Base-by-base conservation (phyloP, 2,329 filamentous ascomycete species). In the Talaromyces piceae region DNA sequence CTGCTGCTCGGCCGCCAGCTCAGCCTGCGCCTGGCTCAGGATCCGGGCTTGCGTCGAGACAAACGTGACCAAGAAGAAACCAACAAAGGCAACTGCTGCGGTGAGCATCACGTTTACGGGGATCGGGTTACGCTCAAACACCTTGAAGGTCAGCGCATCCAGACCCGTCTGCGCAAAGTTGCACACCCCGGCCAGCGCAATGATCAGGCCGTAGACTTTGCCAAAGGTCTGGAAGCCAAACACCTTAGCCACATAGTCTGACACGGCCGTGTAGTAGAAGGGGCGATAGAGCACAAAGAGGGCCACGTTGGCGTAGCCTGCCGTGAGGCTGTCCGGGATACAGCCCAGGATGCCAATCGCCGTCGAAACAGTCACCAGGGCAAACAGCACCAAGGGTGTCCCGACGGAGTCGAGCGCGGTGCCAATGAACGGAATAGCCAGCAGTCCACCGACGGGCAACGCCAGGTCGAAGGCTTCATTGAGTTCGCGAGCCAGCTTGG, bases 181-280 rank as follows among this genome's bases (percentile, higher is more conserved):
- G 62, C 90, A 78, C 0, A 95, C 67, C 0, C 91, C 90, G 0
- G 89, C 85, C 1, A 93, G 72, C 68, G 88, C 94, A 59, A 95
- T 95, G 58, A 95, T 87, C 18, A 91, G 77, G 9, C 90, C 90
- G 68, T 95, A 95, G n/a, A 96, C 89, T 52, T 88, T 95, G 43
- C 90, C 91, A 59, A 95, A 95, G 0, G 89, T 95, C 54, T 83
- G 79, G 71, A 95, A 95, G 13, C 90, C 90, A 65, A 95, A 95
- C 30, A 95, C 89, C 70, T 95, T 95, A 54, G 88, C 89, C 18
- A 82, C 81, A 67, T 94, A 95, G 71, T 95, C 90, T 53, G 85
- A 90, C 8, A 95, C 87, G 2, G 88, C 81, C 0, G 89, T 93
- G 69, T 95, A 95, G 71, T 93, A 95, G 51, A 95, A 84, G 0